A percentile compares a stretch with the other conserved stretches of the same genome.
phyloP scores from a whole-genome alignment of 2,329 filamentous ascomycete species.

The Neodidymelliopsis sp. region DNA sequence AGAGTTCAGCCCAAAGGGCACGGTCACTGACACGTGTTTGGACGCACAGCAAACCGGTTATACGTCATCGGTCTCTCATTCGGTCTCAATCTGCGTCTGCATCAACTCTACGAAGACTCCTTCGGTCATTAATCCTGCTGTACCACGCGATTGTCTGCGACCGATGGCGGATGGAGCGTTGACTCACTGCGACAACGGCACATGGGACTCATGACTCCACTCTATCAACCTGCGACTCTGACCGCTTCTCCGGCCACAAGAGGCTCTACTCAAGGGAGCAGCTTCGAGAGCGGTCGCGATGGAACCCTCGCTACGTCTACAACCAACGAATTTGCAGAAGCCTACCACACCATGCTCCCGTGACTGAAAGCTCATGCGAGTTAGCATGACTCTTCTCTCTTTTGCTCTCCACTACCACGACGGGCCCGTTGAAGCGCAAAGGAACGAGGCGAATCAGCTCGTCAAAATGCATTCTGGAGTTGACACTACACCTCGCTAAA shows the following conservation, averaged over 20 bases:
- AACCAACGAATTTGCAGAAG: slow-evolving; percentile 38
- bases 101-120: slow-evolving; percentile 20
- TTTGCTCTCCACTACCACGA: slow-evolving; percentile 36
- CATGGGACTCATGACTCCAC: slow-evolving; percentile 20
- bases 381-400: slow-evolving; percentile 24
- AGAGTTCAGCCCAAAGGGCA: slow-evolving; percentile 17
- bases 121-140: slow-evolving; percentile 12
- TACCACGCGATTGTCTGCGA: slow-evolving; percentile 13
- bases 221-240: slow-evolving; percentile 14
- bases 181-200: slow-evolving; percentile 30
- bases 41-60: slow-evolving; percentile 9
- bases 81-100: slow-evolving; percentile 13
- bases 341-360: slow-evolving; percentile 42
- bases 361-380: slow-evolving; percentile 44
- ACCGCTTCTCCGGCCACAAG: slow-evolving; percentile 37
- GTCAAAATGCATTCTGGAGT: slow-evolving; percentile 30
- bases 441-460: slow-evolving; percentile 40
- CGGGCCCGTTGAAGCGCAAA: slow-evolving; percentile 29
- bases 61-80: slow-evolving; percentile 19
- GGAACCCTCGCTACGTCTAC: slow-evolving; percentile 34
- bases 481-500: slow-evolving; percentile 29
- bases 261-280: slow-evolving; percentile 22
- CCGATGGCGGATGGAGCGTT: slow-evolving; percentile 20
- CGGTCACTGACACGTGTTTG: slow-evolving; percentile 25
- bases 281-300: slow-evolving; percentile 28